phyloP scores from a whole-genome alignment of 1,284 basidiomycete species.

The Marasmius oreades region DNA sequence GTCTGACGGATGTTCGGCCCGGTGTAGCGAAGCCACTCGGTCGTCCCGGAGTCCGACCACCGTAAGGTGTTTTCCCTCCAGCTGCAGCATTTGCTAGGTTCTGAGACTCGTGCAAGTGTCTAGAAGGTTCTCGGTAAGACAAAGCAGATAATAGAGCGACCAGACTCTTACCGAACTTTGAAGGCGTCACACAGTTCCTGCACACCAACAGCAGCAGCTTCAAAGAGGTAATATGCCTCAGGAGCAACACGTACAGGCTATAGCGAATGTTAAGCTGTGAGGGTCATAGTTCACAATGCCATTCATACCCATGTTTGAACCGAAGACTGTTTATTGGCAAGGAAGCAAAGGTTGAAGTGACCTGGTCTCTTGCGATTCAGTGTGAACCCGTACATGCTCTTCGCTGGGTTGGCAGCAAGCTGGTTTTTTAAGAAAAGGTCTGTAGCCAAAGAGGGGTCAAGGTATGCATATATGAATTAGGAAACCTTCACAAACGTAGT shows the following conservation, averaged over 20 bases:
- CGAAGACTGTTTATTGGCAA: slow-evolving; percentile 87
- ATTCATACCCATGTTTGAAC: slow-evolving; percentile 83
- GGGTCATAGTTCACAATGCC: background rate
- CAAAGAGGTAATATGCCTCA: slow-evolving; percentile 87
- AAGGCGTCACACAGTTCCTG: slow-evolving; percentile 93
- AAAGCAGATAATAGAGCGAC: slow-evolving; percentile 12
- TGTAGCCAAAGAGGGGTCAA: slow-evolving; percentile 26
- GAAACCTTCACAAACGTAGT: slow-evolving; percentile 65
- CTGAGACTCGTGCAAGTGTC: slow-evolving; percentile 79
- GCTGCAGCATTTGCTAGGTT: slow-evolving; percentile 55
- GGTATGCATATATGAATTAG: background rate
- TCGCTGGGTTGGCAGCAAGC: slow-evolving; percentile 89
- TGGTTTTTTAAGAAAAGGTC: slow-evolving; percentile 89
- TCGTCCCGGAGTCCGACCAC: slow-evolving; percentile 73
- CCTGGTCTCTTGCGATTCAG: slow-evolving; percentile 89
- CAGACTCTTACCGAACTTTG: slow-evolving; percentile 71
- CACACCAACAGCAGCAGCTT: slow-evolving; percentile 85
- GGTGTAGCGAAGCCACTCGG: slow-evolving; percentile 68
- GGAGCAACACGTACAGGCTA: slow-evolving; percentile 88
- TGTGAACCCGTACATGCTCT: slow-evolving; percentile 95
- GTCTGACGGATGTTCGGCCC: slow-evolving; percentile 70
- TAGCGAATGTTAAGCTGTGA: slow-evolving; percentile 6
- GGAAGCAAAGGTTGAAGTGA: slow-evolving; percentile 91
- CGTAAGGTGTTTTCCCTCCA: slow-evolving; percentile 80
- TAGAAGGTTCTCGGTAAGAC: slow-evolving; percentile 23